Conservation (phyloP, 441 rosid species). For the Gossypium gossypioides region DNA sequence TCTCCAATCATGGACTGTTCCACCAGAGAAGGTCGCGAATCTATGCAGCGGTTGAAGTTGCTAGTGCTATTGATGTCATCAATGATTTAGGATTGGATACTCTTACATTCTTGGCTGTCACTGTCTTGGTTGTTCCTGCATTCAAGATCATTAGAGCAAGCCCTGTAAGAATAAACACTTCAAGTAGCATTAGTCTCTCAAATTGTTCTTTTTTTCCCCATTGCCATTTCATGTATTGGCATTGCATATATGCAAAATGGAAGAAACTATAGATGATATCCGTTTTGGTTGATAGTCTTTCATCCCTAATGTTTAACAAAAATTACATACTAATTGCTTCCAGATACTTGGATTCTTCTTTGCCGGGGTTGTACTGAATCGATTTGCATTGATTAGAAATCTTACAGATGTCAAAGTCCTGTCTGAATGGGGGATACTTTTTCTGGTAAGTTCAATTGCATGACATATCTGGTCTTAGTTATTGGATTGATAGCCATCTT, state of each 20-base stretch:
- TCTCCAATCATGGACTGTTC: constrained; percentile 24
- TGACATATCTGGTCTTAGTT: neutral
- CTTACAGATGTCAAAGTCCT: constrained; percentile 86
- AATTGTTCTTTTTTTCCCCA: neutral
- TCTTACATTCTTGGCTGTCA: constrained; percentile 81
- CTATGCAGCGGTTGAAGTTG: constrained; percentile 55
- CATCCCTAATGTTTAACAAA: neutral
- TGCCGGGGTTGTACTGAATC: constrained; percentile 89
- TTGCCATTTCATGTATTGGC: neutral
- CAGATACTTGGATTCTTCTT: constrained; percentile 98
- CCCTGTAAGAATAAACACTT: constrained; percentile 50
- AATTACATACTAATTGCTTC: constrained; percentile 15
- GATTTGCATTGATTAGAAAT: constrained; percentile 80
- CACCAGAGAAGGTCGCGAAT: constrained; percentile 30
- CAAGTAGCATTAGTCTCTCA: neutral
- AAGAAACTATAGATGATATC: constrained; percentile 5
- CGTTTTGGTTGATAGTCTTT: neutral
- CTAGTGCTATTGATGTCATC: constrained; percentile 75
- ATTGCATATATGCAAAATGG: neutral
- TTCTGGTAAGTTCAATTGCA: constrained; percentile 54
- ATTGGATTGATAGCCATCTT: neutral
- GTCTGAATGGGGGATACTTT: constrained; percentile 98
- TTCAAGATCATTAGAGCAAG: constrained; percentile 79
- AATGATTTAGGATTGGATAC: constrained; percentile 96
- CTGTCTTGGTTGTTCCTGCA: constrained; percentile 80